Evolutionary conservation across 371 early-diverging fungal genomes (phyloP).

Genomic region (Lichtheimia ramosa): DNA sequence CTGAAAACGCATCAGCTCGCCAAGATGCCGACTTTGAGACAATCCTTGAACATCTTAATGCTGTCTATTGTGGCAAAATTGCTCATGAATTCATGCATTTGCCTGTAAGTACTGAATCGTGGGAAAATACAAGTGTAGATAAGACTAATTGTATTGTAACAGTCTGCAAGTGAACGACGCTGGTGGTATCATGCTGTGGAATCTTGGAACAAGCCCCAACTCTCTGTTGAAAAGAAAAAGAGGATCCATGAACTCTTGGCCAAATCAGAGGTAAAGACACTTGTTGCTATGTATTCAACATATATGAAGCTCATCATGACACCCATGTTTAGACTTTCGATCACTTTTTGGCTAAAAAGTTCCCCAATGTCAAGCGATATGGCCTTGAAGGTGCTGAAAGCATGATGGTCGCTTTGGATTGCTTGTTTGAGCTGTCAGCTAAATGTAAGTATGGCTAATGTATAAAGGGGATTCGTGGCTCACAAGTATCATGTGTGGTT

Average conservation of each 20-base stretch:
- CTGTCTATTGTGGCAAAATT: constrained; percentile 83
- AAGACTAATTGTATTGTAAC: neutral
- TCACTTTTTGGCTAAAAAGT: constrained; percentile 93
- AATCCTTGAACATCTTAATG: constrained; percentile 71
- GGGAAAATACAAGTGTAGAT: neutral
- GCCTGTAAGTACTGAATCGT: constrained; percentile 51
- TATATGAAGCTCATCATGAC: neutral
- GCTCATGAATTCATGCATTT: constrained; percentile 95
- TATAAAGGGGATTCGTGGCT: neutral
- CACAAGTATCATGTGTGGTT: neutral
- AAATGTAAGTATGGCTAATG: constrained; percentile 21
- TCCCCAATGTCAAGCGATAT: constrained; percentile 93
- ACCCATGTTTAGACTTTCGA: constrained; percentile 76
- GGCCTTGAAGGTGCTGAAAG: constrained; percentile 97
- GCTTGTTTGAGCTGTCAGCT: constrained; percentile 74
- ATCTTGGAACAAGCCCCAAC: constrained; percentile 60
- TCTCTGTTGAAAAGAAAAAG: constrained; percentile 65
- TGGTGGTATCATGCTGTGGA: constrained; percentile 92
- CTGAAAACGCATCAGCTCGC: constrained; percentile 31
- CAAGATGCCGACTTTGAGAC: constrained; percentile 66
- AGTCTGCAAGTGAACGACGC: constrained; percentile 81
- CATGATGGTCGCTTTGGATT: constrained; percentile 91
- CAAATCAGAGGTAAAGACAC: constrained; percentile 66
- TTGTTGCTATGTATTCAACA: neutral
- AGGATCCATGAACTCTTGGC: constrained; percentile 74